Percentiles rank a stretch among this genome's conserved stretches.
Evolutionary conservation across 139 green algal genomes (phyloP).

Genomic region (Chlamydomonas incerta): DNA sequence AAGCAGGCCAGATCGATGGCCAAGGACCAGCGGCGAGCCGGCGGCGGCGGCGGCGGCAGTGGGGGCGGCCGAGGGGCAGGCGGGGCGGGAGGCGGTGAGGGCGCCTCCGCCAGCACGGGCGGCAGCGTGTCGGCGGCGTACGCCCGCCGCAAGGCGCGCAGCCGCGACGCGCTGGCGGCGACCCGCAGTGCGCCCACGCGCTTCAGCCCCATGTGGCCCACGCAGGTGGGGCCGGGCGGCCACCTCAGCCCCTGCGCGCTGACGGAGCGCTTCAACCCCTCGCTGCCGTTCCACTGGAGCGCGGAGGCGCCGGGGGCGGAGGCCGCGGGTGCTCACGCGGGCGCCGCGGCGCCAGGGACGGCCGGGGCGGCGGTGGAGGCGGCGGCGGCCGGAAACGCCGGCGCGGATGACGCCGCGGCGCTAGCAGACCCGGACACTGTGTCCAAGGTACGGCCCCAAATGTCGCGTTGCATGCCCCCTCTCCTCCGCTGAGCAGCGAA

Average conservation of each 20-base stretch:
- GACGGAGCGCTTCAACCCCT: conserved; percentile 13
- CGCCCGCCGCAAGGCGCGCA: not conserved
- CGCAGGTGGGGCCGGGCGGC: conserved; percentile 4
- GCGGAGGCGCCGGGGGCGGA: not conserved
- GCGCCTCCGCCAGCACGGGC: no score
- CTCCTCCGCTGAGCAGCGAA: no score
- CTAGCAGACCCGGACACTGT: conserved; percentile 24
- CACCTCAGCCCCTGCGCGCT: not conserved
- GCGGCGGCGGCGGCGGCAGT: no score
- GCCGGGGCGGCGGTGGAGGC: no score
- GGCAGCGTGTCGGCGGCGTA: no score
- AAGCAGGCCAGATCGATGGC: no score
- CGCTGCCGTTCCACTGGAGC: conserved; percentile 17
- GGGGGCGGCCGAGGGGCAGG: no score
- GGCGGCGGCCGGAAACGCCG: no score
- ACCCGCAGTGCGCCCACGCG: not conserved
- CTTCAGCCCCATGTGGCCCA: conserved; percentile 28
- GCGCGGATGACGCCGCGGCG: not conserved
- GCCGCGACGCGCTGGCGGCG: not conserved
- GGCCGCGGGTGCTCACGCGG: not conserved
- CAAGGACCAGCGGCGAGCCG: no score
- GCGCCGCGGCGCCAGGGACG: no score
- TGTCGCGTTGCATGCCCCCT: no score
- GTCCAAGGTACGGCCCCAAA: conserved; percentile 15
- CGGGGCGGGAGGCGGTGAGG: no score